Conservation (phyloP, 768 basidiomycete genomes). For the Suillus subluteus region DNA sequence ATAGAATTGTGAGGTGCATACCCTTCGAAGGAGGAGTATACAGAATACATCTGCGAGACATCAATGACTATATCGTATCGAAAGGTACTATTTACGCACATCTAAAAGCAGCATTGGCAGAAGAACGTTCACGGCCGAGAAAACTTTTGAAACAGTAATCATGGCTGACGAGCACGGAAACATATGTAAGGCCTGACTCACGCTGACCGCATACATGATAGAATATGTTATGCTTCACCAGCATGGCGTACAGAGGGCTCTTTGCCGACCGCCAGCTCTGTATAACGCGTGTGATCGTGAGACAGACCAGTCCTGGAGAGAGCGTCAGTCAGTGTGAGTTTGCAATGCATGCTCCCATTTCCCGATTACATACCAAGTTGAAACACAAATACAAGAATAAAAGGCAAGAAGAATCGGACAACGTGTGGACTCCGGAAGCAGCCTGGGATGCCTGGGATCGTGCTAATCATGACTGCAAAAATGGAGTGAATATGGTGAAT, state of each 20-base stretch:
- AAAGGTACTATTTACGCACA: too few species aligned
- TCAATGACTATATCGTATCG: too few species aligned
- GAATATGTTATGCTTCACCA: not conserved
- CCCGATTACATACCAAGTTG: not conserved
- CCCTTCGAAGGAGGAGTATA: too few species aligned
- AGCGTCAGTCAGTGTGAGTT: not conserved
- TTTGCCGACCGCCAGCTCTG: not conserved
- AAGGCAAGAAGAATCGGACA: not conserved
- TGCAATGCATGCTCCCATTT: not conserved
- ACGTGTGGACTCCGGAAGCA: not conserved
- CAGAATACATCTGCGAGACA: too few species aligned
- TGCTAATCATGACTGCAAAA: not conserved
- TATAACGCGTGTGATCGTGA: not conserved
- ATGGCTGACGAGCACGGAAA: not conserved
- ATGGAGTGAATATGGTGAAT: not conserved
- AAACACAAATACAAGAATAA: not conserved
- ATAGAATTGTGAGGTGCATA: too few species aligned
- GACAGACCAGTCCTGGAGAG: not conserved
- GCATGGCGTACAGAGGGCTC: not conserved
- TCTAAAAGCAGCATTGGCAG: too few species aligned
- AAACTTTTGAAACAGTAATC: not conserved
- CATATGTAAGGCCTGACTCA: too few species aligned
- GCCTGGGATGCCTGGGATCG: not conserved
- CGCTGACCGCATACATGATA: not conserved
- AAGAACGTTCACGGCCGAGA: too few species aligned